A percentile compares a stretch with the other conserved stretches of the same genome.
Conservation (phyloP, 2,329 filamentous ascomycete genomes). For the Lachnellula hyalina region DNA sequence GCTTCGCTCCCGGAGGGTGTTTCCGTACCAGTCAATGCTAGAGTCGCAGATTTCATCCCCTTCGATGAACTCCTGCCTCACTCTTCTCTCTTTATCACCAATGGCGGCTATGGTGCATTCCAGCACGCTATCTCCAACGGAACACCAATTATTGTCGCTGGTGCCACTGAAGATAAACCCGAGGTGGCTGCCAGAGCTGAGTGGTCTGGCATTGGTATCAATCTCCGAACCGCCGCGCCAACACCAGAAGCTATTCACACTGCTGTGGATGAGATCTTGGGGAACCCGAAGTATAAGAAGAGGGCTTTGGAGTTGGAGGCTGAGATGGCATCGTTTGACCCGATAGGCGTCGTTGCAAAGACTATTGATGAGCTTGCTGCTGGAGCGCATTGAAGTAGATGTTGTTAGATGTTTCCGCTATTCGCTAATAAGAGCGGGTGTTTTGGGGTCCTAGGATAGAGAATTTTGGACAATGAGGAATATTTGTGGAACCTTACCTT, state of each 20-base stretch:
- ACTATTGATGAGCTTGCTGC: conserved; percentile 18
- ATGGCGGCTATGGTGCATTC: conserved; percentile 35
- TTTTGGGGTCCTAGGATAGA: no score
- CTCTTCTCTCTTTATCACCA: conserved; percentile 32
- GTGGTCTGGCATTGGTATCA: conserved; percentile 34
- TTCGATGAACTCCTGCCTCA: conserved; percentile 34
- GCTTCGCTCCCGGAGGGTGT: conserved; percentile 27
- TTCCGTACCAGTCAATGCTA: conserved; percentile 29
- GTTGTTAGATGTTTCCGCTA: background rate
- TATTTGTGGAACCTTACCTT: no score
- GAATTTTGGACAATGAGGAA: no score
- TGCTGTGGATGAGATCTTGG: conserved; percentile 14
- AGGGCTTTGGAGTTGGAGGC: conserved; percentile 14
- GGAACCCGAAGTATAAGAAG: conserved; percentile 16
- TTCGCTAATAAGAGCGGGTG: no score
- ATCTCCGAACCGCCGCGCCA: conserved; percentile 25
- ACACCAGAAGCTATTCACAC: conserved; percentile 10
- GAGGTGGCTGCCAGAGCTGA: conserved; percentile 30
- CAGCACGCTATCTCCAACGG: conserved; percentile 31
- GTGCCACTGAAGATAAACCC: conserved; percentile 33
- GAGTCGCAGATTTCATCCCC: conserved; percentile 34
- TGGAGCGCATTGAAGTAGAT: background rate
- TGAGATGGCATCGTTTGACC: conserved; percentile 18
- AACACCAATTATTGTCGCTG: conserved; percentile 32
- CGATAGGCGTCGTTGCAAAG: conserved; percentile 12